These are phyloP conservation scores for Pseudogymnoascus sp. DNA, from an alignment of 2,329 filamentous ascomycete genomes.

Conservation along the genomic window DNA sequence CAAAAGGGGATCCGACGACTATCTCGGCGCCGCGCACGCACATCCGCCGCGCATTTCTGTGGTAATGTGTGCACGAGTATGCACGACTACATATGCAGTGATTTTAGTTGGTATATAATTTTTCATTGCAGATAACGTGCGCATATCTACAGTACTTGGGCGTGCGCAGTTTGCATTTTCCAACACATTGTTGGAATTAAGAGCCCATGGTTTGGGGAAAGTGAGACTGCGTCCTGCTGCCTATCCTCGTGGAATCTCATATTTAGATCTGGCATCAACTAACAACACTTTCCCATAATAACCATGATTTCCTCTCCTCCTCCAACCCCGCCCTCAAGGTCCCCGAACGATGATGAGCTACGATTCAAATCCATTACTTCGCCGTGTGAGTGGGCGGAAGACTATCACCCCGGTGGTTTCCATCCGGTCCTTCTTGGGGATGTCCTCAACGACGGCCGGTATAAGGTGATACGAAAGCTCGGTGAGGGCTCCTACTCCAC, in stretches of 20 bases:
- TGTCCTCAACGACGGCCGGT: constrained; percentile 33
- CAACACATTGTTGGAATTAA: not conserved
- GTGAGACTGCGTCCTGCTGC: not conserved
- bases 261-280: not conserved
- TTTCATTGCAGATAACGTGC: not conserved
- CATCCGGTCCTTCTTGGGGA: constrained; percentile 37
- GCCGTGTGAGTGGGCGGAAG: constrained; percentile 7
- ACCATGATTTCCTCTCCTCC: not conserved
- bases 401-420: constrained; percentile 30
- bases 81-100: not conserved
- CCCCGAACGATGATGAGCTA: not conserved
- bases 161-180: not conserved
- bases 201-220: not conserved
- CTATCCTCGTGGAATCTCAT: not conserved
- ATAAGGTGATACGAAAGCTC: constrained; percentile 37
- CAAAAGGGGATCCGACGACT: not conserved
- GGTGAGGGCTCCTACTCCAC: constrained; percentile 38
- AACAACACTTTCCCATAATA: not conserved
- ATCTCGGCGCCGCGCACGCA: not conserved
- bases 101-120: not conserved
- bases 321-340: not conserved
- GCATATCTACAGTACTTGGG: not conserved
- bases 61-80: not conserved
- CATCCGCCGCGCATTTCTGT: not conserved
- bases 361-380: not conserved